These are phyloP conservation scores for Cercospora beticola DNA, from an alignment of 2,329 filamentous ascomycete species.

Conservation along the genomic window DNA sequence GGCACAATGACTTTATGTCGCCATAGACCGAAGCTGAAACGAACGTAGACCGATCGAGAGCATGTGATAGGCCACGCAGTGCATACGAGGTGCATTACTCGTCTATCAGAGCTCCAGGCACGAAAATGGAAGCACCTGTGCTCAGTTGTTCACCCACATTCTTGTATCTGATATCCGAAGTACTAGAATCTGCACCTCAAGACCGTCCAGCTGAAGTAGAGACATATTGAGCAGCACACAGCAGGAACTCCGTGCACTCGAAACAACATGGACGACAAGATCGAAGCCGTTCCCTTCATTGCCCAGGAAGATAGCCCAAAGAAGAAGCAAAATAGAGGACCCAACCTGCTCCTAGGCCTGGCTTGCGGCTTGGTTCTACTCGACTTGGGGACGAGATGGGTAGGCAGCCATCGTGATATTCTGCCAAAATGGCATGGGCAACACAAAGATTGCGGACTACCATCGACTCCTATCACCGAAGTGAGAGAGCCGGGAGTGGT, in stretches of 20 bases:
- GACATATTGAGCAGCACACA: not conserved
- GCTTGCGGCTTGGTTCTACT: not conserved
- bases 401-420: not conserved
- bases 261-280: not conserved
- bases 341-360: not conserved
- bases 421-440: not conserved
- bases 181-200: not conserved
- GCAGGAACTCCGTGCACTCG: not conserved
- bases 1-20: not conserved
- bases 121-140: too few species aligned
- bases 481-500: not conserved
- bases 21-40: not conserved
- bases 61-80: not conserved
- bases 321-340: not conserved
- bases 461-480: not conserved
- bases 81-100: not conserved
- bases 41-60: not conserved
- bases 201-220: not conserved
- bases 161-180: not conserved
- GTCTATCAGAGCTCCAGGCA: not conserved
- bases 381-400: not conserved
- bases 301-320: not conserved
- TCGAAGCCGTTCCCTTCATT: not conserved
- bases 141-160: not conserved
- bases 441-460: not conserved